Percentiles rank a stretch among this genome's conserved stretches.
These are phyloP conservation scores for Chrysoporthe austroafricana DNA, from an alignment of 2,329 filamentous ascomycete species.

Conservation along the genomic window DNA sequence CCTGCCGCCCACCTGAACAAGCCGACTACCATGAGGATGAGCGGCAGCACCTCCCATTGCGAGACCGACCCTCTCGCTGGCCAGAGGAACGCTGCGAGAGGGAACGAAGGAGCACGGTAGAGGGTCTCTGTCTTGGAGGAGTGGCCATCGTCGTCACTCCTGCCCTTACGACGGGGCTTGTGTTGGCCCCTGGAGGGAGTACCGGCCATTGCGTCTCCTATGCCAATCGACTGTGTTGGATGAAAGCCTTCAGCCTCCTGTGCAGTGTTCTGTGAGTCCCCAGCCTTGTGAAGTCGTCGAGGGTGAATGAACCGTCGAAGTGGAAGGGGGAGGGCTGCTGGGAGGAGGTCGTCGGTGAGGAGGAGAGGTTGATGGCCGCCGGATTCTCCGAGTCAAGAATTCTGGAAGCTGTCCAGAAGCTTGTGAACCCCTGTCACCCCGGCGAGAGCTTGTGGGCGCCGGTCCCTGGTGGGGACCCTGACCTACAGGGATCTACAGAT, in stretches of 20 bases:
- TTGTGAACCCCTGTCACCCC: constrained; percentile 22
- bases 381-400: constrained; percentile 6
- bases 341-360: constrained; percentile 7
- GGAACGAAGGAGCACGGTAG: constrained; percentile 73
- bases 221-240: not conserved
- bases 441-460: constrained; percentile 16
- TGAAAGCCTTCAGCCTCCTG: not conserved
- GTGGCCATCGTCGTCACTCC: constrained; percentile 46
- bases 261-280: not conserved
- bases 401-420: constrained; percentile 28
- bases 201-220: constrained; percentile 47
- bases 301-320: constrained; percentile 2
- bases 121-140: constrained; percentile 47
- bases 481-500: not conserved
- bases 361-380: constrained; percentile 11
- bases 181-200: constrained; percentile 54
- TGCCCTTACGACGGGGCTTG: constrained; percentile 62
- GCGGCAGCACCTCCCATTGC: constrained; percentile 88
- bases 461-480: constrained; percentile 12
- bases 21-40: constrained; percentile 87
- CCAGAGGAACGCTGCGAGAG: constrained; percentile 93
- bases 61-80: constrained; percentile 81
- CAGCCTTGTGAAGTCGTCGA: not conserved
- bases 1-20: constrained; percentile 92
- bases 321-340: constrained; percentile 6